phyloP scores from a whole-genome alignment of 1,284 basidiomycete species.

The Coniferiporia sulphurascens region DNA sequence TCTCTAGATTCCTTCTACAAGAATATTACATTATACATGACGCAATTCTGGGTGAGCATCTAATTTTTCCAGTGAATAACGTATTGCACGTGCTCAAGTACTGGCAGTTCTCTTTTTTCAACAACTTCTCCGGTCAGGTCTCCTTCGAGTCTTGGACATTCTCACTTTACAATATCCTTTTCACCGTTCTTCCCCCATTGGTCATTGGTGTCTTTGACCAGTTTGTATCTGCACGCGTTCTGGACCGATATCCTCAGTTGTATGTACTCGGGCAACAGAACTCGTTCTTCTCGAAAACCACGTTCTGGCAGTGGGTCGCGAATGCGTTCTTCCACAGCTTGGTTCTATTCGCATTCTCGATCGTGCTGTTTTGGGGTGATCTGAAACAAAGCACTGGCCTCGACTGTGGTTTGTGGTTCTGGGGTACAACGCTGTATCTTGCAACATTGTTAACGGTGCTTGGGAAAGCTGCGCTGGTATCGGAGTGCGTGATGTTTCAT shows the following conservation, averaged over 20 bases:
- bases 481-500: conserved; percentile 66
- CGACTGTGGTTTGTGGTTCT: conserved; percentile 94
- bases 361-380: conserved; percentile 90
- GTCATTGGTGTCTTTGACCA: conserved; percentile 98
- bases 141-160: conserved; percentile 99
- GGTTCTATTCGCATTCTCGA: conserved; percentile 84
- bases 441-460: conserved; percentile 92
- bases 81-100: conserved; percentile 6
- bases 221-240: conserved; percentile 93
- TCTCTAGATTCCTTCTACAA: conserved; percentile 88
- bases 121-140: conserved; percentile 98
- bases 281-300: conserved; percentile 84
- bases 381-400: conserved; percentile 76
- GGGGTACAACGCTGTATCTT: conserved; percentile 95
- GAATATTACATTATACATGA: conserved; percentile 97
- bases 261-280: conserved; percentile 92
- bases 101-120: conserved; percentile 90
- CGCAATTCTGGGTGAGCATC: conserved; percentile 85
- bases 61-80: not conserved
- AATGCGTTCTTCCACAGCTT: conserved; percentile 95
- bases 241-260: conserved; percentile 96
- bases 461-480: conserved; percentile 95
- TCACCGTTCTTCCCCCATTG: conserved; percentile 92
- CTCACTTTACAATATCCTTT: conserved; percentile 89
- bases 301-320: conserved; percentile 94